Conservation (phyloP, 140 eudicot genomes). For the Bidens hawaiensis region DNA sequence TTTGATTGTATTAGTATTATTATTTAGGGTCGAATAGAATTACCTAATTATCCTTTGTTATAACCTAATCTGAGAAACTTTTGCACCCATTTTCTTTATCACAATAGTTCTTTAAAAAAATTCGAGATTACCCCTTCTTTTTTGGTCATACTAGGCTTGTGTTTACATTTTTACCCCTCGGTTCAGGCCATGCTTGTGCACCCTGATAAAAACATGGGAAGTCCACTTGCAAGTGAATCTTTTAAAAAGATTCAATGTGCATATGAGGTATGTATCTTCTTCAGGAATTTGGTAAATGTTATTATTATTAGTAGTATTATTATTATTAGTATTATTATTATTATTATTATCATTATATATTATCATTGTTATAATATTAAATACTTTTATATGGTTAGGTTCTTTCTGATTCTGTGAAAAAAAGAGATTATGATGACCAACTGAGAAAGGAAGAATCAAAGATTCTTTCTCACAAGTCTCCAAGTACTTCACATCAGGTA, state of each 20-base stretch:
- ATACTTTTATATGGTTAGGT: slow-evolving; percentile 35
- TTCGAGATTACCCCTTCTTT: not conserved
- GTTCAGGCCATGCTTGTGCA: slow-evolving; percentile 93
- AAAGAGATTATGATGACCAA: slow-evolving; percentile 90
- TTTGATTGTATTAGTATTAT: not conserved
- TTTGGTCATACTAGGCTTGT: not conserved
- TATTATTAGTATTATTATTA: too few species aligned
- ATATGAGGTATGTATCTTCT: slow-evolving; percentile 55
- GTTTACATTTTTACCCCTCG: not conserved
- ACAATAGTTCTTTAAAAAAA: not conserved
- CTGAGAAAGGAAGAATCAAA: slow-evolving; percentile 77
- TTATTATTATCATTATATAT: too few species aligned
- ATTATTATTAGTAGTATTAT: too few species aligned
- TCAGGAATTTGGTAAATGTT: not conserved
- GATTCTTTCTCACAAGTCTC: slow-evolving; percentile 55
- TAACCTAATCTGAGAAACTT: too few species aligned
- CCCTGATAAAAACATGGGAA: slow-evolving; percentile 99
- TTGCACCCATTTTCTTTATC: not conserved
- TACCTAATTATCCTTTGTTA: too few species aligned
- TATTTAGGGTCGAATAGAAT: not conserved
- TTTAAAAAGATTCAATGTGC: slow-evolving; percentile 96
- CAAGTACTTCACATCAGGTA: slow-evolving; percentile 85
- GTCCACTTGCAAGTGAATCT: slow-evolving; percentile 91
- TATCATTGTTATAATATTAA: not conserved
- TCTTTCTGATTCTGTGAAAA: slow-evolving; percentile 92